Percentiles rank a stretch among this genome's conserved stretches.
These are phyloP conservation scores for Teratosphaeria pseudoeucalypti DNA, from an alignment of 2,329 filamentous ascomycete genomes.

Conservation along the genomic window DNA sequence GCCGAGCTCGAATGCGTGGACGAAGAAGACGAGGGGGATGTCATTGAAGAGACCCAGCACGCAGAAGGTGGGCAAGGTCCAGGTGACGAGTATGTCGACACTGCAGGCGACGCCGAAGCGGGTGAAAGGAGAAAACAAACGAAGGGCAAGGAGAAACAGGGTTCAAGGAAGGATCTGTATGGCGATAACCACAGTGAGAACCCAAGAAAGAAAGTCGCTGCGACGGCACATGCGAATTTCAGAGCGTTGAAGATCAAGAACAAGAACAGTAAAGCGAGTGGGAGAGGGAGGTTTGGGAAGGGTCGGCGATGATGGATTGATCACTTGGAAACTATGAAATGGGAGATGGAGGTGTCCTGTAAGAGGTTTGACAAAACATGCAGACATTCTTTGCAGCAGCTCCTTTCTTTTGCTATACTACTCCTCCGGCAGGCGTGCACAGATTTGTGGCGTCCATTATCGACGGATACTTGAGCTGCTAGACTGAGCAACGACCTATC, in stretches of 20 bases:
- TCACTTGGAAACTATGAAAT: not conserved
- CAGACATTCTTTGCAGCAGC: not conserved
- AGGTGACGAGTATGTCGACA: not conserved
- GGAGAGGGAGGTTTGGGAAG: constrained; percentile 22
- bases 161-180: not conserved
- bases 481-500: not conserved
- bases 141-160: not conserved
- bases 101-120: not conserved
- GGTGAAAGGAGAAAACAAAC: not conserved
- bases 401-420: too few relatives aligned
- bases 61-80: not conserved
- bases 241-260: constrained; percentile 41
- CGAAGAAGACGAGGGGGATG: constrained; percentile 5
- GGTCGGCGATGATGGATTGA: not conserved
- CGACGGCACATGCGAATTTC: constrained; percentile 39
- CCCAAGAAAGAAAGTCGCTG: constrained; percentile 32
- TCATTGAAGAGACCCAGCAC: constrained; percentile 1
- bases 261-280: constrained; percentile 34
- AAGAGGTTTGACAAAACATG: not conserved
- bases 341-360: not conserved
- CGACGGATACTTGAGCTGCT: too few relatives aligned
- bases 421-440: too few relatives aligned
- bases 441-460: too few relatives aligned
- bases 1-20: constrained; percentile 7
- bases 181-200: not conserved